Evolutionary conservation across 2,329 filamentous ascomycete species (phyloP), one percentile per base, ranked within the genome.

Genomic region (Sporothrix phasma): DNA sequence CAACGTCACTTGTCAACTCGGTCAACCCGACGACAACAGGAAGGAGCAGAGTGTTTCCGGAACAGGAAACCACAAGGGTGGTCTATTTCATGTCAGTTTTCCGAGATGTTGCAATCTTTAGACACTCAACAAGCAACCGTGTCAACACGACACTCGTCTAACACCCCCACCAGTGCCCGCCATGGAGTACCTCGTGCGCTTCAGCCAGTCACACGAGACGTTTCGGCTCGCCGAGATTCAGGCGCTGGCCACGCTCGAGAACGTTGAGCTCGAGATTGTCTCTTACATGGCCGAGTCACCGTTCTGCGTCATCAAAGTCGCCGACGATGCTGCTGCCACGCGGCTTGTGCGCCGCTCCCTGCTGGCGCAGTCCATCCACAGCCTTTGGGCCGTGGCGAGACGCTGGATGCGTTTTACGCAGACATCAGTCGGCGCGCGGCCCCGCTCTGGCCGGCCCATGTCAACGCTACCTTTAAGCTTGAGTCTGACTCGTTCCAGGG

Each of bases 161-260:
- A 56, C n/a, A n/a, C n/a, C 1, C 22, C 15, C 13, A 17, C 54
- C 37, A 51, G 43, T n/a, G 29, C 4, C 19, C 51, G 22, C 31
- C 19, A 86, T 87, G 85, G 85, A 95, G 67, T 97, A 90, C 72
- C 82, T 99, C 66, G 86, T 99, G 68, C 89, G 93, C 70, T 92
- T 97, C 73, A 88, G 88, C 51, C 94, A 97, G 75, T 81, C 84
- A 65, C 92, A 97, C 74, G 91, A 97, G 78, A 88, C 85, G n/a
- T 99, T 99, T 73, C 88, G 93, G 45, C 80, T 86, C 64, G 85
- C 92, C 3, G 94, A 99, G 75, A 83, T 96, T 15, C 79, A 93
- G 71, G 87, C 94, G 26, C 79, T 99, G 22, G 92, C 91, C 3
- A 78, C 84, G 10, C 73, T 93, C 5, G 83, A 86, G 64, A 80